These are phyloP conservation scores for Flaveria robusta DNA, from an alignment of 129 eudicot genomes.

Conservation along the genomic window DNA sequence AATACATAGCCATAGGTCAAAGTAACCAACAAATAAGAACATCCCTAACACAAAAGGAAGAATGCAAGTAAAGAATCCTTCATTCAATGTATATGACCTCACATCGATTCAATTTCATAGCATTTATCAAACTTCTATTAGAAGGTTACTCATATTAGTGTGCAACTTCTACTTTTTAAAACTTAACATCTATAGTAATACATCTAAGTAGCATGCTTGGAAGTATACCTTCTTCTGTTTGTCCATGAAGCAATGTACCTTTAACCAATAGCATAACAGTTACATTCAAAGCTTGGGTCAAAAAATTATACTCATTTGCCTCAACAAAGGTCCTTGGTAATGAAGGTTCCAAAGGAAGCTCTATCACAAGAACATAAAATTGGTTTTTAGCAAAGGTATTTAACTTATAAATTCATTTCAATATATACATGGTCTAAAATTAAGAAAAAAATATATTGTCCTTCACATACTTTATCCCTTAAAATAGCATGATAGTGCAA, in stretches of 20 bases:
- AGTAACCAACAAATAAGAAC: too few relatives aligned
- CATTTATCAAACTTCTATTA: too few relatives aligned
- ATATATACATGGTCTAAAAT: neutral
- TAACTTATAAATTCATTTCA: neutral
- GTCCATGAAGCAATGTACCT: slow-evolving; percentile 78
- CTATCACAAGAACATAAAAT: slow-evolving; percentile 39
- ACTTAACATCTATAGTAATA: too few relatives aligned
- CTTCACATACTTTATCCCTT: neutral
- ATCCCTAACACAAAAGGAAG: too few relatives aligned
- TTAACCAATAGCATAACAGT: slow-evolving; percentile 97
- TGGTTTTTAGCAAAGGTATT: slow-evolving; percentile 7
- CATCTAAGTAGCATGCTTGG: neutral
- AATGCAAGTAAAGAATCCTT: too few relatives aligned
- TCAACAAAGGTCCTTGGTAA: slow-evolving; percentile 88
- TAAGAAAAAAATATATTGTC: neutral
- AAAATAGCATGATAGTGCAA: neutral
- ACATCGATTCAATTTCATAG: too few relatives aligned
- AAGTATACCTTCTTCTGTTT: slow-evolving; percentile 45
- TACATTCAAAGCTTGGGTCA: slow-evolving; percentile 84
- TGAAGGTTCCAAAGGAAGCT: slow-evolving; percentile 95
- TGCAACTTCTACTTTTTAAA: too few relatives aligned
- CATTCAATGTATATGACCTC: too few relatives aligned
- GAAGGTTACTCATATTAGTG: too few relatives aligned
- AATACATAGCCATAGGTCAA: too few relatives aligned
- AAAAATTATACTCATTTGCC: slow-evolving; percentile 79